Percentiles rank a stretch among this genome's conserved stretches.
phyloP scores from a whole-genome alignment of 169 alveolate genomes.

The Babesia gibsoni region DNA sequence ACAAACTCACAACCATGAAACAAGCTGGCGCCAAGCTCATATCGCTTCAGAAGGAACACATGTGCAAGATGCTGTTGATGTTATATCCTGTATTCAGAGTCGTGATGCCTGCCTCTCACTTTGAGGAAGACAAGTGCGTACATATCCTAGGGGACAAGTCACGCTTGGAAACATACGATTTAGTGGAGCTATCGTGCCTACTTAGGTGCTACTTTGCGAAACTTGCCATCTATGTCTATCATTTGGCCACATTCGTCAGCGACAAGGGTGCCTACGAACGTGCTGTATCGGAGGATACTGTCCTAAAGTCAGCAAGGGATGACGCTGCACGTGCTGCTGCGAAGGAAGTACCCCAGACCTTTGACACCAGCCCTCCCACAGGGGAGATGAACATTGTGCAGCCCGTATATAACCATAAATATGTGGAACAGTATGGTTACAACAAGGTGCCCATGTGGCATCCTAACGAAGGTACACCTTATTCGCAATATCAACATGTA shows the following conservation, averaged over 20 bases:
- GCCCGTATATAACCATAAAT: too few species aligned
- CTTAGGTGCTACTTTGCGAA: slow-evolving; percentile 30
- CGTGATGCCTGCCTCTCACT: slow-evolving; percentile 28
- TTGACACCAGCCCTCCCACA: too few species aligned
- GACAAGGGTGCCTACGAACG: slow-evolving; percentile 15
- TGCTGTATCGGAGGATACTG: slow-evolving; percentile 14
- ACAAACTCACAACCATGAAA: background rate
- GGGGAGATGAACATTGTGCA: too few species aligned
- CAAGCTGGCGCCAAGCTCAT: slow-evolving; percentile 25
- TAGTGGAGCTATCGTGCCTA: slow-evolving; percentile 24
- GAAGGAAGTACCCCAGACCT: too few species aligned
- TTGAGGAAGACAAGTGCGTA: slow-evolving; percentile 11
- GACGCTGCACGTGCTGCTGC: too few species aligned
- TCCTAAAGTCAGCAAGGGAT: background rate
- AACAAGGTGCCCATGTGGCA: too few species aligned
- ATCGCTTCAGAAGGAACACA: slow-evolving; percentile 24
- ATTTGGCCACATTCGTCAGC: slow-evolving; percentile 22
- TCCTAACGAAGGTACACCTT: too few species aligned
- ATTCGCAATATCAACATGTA: too few species aligned
- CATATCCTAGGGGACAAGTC: background rate
- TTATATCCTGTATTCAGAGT: slow-evolving; percentile 11
- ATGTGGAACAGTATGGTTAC: too few species aligned
- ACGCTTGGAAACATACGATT: slow-evolving; percentile 1
- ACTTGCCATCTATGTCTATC: slow-evolving; percentile 16
- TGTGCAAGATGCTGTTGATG: slow-evolving; percentile 8